Conservation (phyloP, 108 stramenopile species). For the Nitzschia putrida region DNA sequence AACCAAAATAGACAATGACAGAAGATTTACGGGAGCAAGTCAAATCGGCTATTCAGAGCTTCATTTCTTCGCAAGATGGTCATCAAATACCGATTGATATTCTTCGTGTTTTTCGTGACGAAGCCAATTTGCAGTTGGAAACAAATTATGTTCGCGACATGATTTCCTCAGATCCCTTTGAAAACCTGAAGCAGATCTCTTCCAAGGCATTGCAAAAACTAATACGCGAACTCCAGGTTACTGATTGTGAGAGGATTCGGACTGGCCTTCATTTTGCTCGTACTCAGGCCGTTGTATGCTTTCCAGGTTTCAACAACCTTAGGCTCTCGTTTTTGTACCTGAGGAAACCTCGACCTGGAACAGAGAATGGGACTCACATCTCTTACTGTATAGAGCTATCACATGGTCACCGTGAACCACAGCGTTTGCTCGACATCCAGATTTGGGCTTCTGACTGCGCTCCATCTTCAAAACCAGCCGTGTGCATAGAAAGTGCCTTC, state of each 20-base stretch:
- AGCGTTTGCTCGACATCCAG: slow-evolving; percentile 55
- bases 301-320: slow-evolving; percentile 25
- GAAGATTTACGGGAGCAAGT: slow-evolving; percentile 25
- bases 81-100: slow-evolving; percentile 48
- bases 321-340: slow-evolving; percentile 45
- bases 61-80: slow-evolving; percentile 28
- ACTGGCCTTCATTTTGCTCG: slow-evolving; percentile 43
- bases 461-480: slow-evolving; percentile 52
- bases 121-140: slow-evolving; percentile 59
- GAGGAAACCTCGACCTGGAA: slow-evolving; percentile 25
- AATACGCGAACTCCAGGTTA: slow-evolving; percentile 48
- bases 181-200: slow-evolving; percentile 33
- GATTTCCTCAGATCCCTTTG: slow-evolving; percentile 61
- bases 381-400: slow-evolving; percentile 68
- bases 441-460: slow-evolving; percentile 49
- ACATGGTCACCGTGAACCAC: slow-evolving; percentile 51
- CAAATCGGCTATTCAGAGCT: slow-evolving; percentile 20
- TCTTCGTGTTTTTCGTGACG: slow-evolving; percentile 62
- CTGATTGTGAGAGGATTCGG: slow-evolving; percentile 50
- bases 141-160: slow-evolving; percentile 44
- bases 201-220: slow-evolving; percentile 45
- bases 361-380: slow-evolving; percentile 45
- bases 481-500: slow-evolving; percentile 50
- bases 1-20: slow-evolving; percentile 11
- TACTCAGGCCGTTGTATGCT: slow-evolving; percentile 51